Evolutionary conservation across 345 rosid genomes (phyloP), one percentile per base, ranked within the genome.

Genomic region (Salix dunnii): DNA sequence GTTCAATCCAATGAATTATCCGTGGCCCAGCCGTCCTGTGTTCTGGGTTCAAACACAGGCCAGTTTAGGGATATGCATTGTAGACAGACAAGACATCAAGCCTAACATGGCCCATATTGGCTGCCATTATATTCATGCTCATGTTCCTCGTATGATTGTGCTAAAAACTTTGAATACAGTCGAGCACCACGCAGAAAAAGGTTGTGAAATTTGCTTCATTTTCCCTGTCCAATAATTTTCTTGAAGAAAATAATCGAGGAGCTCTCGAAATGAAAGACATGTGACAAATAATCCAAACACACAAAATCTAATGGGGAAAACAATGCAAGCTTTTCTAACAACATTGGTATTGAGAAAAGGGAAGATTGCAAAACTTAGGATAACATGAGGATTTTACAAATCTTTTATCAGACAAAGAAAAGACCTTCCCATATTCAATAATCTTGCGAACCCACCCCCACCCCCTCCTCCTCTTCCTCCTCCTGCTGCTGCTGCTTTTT

Each of bases 341-440:
- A 46, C 68, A 46, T 1, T 43, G 70, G 53, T 21, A 64, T 21
- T 67, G n/a, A 74, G 61, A 38, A 51, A 17, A 67, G 42, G 14
- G 20, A 25, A 18, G 43, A 64, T 20, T 13, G 36, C 11, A 61
- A 16, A n/a, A 13, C 51, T 2, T 27, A 63, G 46, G 14, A 67
- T 48, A 67, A 23, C 80, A 78, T 53, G 80, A 48, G 30, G 27
- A 72, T 72, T 55, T 20, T 78, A 72, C 73, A 66, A 65, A 72
- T 72, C 31, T 72, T 33, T 78, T 23, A 27, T 31, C 31, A 62
- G 60, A 53, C 60, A 53, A 4, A 14, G 18, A 46, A 46, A 53
- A 23, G 28, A 58, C 5, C 28, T 23, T 23, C 53, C 35, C 74
- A 20, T 58, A 42, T 13, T 58, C 68, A 61, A 69, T 8, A 70